Conservation (phyloP, 1,139 yeast species). For the Scheffersomyces titani region DNA sequence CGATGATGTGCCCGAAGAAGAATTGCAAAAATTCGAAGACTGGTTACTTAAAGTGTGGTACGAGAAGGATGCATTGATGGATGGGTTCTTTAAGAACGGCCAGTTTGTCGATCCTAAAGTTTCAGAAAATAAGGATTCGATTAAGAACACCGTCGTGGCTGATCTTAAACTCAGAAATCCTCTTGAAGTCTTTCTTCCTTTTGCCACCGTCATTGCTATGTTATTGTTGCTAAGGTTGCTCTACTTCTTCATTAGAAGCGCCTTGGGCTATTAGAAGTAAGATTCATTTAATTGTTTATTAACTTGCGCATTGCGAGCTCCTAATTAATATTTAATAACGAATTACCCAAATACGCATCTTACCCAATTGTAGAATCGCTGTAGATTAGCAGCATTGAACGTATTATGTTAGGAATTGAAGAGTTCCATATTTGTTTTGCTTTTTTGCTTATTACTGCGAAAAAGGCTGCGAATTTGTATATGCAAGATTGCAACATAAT, state of each 20-base stretch:
- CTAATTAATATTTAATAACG: background rate
- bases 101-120: constrained; percentile 37
- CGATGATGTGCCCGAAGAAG: constrained; percentile 46
- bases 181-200: constrained; percentile 17
- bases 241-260: constrained; percentile 1
- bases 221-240: constrained; percentile 8
- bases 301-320: background rate
- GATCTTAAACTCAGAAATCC: constrained; percentile 12
- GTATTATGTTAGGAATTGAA: background rate
- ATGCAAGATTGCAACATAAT: background rate
- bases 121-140: constrained; percentile 10
- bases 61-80: constrained; percentile 73
- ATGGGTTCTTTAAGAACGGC: constrained; percentile 59
- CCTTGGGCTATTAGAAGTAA: background rate
- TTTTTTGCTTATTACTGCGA: background rate
- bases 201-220: constrained; percentile 6
- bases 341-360: background rate
- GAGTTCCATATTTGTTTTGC: background rate
- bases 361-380: background rate
- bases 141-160: constrained; percentile 7
- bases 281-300: background rate
- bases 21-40: constrained; percentile 53
- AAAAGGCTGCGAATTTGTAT: background rate
- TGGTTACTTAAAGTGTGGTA: constrained; percentile 83
- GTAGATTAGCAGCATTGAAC: background rate